Evolutionary conservation across 148 eudicot species (phyloP).

Genomic region (Rhododendron vialii): DNA sequence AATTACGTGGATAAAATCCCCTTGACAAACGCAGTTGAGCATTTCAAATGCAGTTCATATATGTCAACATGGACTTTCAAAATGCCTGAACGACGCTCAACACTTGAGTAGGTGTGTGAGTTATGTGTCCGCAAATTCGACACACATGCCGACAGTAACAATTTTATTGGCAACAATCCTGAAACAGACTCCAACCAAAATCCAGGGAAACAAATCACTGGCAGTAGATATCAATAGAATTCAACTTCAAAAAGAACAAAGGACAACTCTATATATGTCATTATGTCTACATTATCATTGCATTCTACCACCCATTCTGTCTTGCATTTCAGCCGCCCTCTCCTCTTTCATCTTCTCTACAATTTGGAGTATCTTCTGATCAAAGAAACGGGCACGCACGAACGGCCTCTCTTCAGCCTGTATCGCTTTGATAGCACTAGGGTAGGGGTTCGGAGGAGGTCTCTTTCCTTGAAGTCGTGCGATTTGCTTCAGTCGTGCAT

Average conservation of each 20-base stretch:
- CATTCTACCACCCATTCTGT: conserved; percentile 26
- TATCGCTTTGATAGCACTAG: conserved; percentile 82
- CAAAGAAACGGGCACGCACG: conserved; percentile 64
- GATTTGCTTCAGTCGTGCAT: conserved; percentile 58
- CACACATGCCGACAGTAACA: neutral
- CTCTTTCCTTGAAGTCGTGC: conserved; percentile 62
- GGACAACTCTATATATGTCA: neutral
- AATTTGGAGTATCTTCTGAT: conserved; percentile 39
- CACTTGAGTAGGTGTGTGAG: neutral
- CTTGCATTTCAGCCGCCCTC: conserved; percentile 42
- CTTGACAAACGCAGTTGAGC: neutral
- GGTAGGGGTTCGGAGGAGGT: conserved; percentile 80
- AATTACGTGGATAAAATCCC: neutral
- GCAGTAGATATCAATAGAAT: neutral
- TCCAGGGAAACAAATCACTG: neutral
- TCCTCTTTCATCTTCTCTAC: conserved; percentile 54
- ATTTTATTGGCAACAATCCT: neutral
- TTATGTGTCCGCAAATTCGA: neutral
- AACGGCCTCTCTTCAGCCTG: conserved; percentile 78
- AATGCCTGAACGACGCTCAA: neutral
- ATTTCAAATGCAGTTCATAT: neutral
- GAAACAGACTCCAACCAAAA: neutral
- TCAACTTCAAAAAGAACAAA: conserved; percentile 5
- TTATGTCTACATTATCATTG: neutral
- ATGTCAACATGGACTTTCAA: neutral